Conservation (phyloP, 768 basidiomycete species). For the Hypholoma fasciculare region DNA sequence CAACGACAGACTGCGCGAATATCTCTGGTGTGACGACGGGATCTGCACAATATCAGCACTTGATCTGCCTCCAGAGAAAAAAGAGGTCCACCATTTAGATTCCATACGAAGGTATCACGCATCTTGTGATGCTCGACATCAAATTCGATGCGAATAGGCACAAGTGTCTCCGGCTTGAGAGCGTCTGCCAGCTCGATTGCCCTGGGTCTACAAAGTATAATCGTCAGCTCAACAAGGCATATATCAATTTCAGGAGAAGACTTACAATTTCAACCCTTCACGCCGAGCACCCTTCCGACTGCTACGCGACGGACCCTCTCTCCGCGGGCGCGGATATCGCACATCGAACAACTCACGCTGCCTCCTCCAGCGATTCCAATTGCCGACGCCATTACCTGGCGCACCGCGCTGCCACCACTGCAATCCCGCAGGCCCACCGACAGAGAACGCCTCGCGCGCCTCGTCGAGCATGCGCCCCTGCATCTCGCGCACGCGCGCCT, state of each 20-base stretch:
- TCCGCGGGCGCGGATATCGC: slow-evolving; percentile 39
- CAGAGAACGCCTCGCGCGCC: slow-evolving; percentile 40
- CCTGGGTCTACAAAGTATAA: slow-evolving; percentile 48
- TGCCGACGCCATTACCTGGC: slow-evolving; percentile 31
- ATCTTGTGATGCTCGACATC: slow-evolving; percentile 94
- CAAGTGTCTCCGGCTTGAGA: slow-evolving; percentile 74
- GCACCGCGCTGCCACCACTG: slow-evolving; percentile 40
- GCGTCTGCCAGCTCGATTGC: slow-evolving; percentile 56
- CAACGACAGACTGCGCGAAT: slow-evolving; percentile 88
- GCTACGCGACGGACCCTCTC: slow-evolving; percentile 39
- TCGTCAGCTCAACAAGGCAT: slow-evolving; percentile 7
- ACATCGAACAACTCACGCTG: slow-evolving; percentile 54
- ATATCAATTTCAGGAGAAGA: slow-evolving; percentile 23
- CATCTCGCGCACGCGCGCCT: slow-evolving; percentile 47
- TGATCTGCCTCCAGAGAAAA: background rate
- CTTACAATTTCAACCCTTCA: slow-evolving; percentile 78
- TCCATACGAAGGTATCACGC: slow-evolving; percentile 98
- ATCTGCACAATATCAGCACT: slow-evolving; percentile 47
- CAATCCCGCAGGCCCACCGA: slow-evolving; percentile 57
- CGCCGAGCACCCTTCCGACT: slow-evolving; percentile 55
- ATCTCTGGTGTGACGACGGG: slow-evolving; percentile 85
- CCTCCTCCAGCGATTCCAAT: slow-evolving; percentile 38
- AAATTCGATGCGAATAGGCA: slow-evolving; percentile 95
- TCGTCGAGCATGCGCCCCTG: slow-evolving; percentile 54
- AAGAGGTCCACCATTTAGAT: slow-evolving; percentile 78